Evolutionary conservation across 1,284 basidiomycete genomes (phyloP).

Genomic region (Sporisorium scitamineum): DNA sequence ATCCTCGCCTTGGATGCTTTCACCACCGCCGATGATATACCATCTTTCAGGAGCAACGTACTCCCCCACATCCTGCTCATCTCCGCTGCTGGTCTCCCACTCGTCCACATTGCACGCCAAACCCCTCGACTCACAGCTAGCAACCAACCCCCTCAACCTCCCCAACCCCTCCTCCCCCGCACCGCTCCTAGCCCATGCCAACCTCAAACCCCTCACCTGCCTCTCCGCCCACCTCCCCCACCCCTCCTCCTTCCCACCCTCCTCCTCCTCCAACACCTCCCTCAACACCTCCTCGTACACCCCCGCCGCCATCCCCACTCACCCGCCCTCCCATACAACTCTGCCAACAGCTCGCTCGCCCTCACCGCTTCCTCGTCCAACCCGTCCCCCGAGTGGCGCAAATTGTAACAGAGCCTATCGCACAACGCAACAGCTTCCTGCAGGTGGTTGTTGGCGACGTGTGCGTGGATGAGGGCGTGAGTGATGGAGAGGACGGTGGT

Average conservation of each 20-base stretch:
- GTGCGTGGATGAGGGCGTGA: slow-evolving; percentile 1
- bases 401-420: slow-evolving; percentile 9
- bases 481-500: slow-evolving; percentile 3
- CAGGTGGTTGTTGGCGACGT: slow-evolving; percentile 3
- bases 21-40: not conserved
- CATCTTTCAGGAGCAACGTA: not conserved
- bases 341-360: slow-evolving; percentile 2
- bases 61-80: not conserved
- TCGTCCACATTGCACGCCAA: not conserved
- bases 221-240: not conserved
- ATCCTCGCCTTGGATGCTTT: not conserved
- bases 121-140: not conserved
- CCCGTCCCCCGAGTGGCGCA: slow-evolving; percentile 13
- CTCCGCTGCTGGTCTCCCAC: not conserved
- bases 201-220: not conserved
- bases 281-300: slow-evolving; percentile 14
- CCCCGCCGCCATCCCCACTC: not conserved
- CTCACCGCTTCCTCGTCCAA: slow-evolving; percentile 7
- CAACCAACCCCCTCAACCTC: not conserved
- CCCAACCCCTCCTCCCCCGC: too few species aligned
- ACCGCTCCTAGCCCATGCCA: not conserved
- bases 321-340: not conserved
- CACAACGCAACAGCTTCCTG: slow-evolving; percentile 3
- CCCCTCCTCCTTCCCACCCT: slow-evolving; percentile 5
- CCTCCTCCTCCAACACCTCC: slow-evolving; percentile 2